Conservation (phyloP, 1,284 basidiomycete genomes). For the Cryptococcus amylolentus region DNA sequence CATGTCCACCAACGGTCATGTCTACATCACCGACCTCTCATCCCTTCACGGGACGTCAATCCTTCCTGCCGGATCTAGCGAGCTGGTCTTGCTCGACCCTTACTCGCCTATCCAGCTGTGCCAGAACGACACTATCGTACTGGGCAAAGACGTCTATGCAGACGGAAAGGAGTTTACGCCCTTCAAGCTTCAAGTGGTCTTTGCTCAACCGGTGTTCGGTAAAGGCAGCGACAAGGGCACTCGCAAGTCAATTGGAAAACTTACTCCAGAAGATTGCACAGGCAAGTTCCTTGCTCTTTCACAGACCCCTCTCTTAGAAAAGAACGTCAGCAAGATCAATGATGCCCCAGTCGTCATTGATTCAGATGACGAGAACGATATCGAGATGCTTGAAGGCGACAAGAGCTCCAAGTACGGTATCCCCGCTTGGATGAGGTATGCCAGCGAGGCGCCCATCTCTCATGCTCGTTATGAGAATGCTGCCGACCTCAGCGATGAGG, state of each 20-base stretch:
- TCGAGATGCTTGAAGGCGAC: background rate
- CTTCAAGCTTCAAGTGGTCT: conserved; percentile 11
- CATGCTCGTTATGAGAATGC: background rate
- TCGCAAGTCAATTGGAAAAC: conserved; percentile 6
- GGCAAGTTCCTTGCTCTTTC: conserved; percentile 2
- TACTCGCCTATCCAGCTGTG: conserved; percentile 17
- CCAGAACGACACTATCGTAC: conserved; percentile 24
- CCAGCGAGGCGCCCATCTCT: conserved; percentile 6
- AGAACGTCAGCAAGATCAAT: background rate
- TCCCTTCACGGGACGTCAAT: conserved; percentile 33
- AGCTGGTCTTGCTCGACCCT: background rate
- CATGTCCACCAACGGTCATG: conserved; percentile 20
- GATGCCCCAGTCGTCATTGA: background rate
- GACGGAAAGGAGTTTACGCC: conserved; percentile 6
- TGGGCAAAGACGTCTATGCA: conserved; percentile 24
- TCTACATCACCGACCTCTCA: conserved; percentile 29
- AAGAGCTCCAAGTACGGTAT: conserved; percentile 17
- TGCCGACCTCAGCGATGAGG: background rate
- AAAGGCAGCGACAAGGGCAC: background rate
- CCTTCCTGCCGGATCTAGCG: background rate
- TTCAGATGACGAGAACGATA: background rate
- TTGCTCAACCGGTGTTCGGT: conserved; percentile 14
- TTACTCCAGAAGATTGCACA: background rate
- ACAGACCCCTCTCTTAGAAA: background rate
- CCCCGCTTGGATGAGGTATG: conserved; percentile 19